phyloP scores from a whole-genome alignment of 768 basidiomycete genomes.

The Auricularia cornea region DNA sequence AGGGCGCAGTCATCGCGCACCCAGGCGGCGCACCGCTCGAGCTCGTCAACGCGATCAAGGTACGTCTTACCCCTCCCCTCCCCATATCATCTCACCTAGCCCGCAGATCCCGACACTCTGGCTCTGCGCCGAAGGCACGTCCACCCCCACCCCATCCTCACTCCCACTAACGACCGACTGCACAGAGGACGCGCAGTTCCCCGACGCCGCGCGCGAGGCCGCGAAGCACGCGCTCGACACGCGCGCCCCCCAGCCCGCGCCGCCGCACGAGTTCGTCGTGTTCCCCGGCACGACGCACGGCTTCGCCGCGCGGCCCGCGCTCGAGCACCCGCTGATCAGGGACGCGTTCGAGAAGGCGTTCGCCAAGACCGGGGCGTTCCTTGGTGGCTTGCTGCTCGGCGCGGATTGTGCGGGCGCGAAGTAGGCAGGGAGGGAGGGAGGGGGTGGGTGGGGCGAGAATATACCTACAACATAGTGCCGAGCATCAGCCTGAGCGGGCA shows the following conservation, averaged over 20 bases:
- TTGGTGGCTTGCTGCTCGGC: too few relatives aligned
- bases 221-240: slow-evolving; percentile 24
- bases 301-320: slow-evolving; percentile 40
- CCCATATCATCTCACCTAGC: too few relatives aligned
- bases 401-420: too few relatives aligned
- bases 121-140: slow-evolving; percentile 30
- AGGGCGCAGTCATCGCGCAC: slow-evolving; percentile 34
- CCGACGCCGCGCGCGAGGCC: slow-evolving; percentile 15
- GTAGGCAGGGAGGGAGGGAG: too few relatives aligned
- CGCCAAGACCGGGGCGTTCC: slow-evolving; percentile 29
- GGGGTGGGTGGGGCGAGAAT: too few relatives aligned
- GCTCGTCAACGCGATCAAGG: slow-evolving; percentile 29
- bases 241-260: slow-evolving; percentile 18
- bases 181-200: slow-evolving; percentile 29
- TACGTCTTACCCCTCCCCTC: slow-evolving; percentile 3
- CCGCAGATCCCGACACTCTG: slow-evolving; percentile 20
- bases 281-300: slow-evolving; percentile 41
- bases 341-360: slow-evolving; percentile 37
- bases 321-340: slow-evolving; percentile 33
- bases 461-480: too few relatives aligned
- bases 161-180: too few relatives aligned
- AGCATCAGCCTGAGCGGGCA: too few relatives aligned
- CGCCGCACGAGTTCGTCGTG: slow-evolving; percentile 20
- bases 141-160: not conserved
- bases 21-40: slow-evolving; percentile 26